phyloP scores from a whole-genome alignment of 176 grass and related monocot genomes.

The Pharus latifolius region DNA sequence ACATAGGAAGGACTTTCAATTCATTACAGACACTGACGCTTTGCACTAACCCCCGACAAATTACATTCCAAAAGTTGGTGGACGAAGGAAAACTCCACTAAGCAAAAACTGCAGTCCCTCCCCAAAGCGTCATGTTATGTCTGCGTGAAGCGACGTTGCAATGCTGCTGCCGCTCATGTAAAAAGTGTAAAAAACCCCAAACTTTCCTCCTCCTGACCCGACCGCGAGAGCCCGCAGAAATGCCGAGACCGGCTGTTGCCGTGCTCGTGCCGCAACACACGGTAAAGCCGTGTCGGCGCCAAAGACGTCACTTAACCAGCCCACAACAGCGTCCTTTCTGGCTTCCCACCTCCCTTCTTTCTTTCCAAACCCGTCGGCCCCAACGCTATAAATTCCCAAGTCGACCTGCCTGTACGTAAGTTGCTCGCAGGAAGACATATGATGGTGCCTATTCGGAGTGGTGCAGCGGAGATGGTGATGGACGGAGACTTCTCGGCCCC shows the following conservation, averaged over 20 bases:
- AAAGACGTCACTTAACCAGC: background rate
- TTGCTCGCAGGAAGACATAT: too few relatives aligned
- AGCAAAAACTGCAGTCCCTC: too few relatives aligned
- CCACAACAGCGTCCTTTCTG: background rate
- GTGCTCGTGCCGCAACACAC: background rate
- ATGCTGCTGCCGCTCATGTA: background rate
- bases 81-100: too few relatives aligned
- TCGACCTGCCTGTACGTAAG: too few relatives aligned
- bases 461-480: slow-evolving; percentile 14
- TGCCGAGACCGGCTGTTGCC: slow-evolving; percentile 1
- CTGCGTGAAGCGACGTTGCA: slow-evolving; percentile 1
- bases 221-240: slow-evolving; percentile 30
- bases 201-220: slow-evolving; percentile 24
- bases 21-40: too few relatives aligned
- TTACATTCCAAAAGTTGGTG: too few relatives aligned
- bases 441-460: slow-evolving; percentile 27
- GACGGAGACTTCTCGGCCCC: slow-evolving; percentile 23
- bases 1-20: too few relatives aligned
- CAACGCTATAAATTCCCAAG: too few relatives aligned
- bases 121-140: too few relatives aligned
- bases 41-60: too few relatives aligned
- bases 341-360: slow-evolving; percentile 21
- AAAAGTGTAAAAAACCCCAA: slow-evolving; percentile 2
- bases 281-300: slow-evolving; percentile 14
- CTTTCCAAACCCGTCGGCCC: background rate